A percentile compares a stretch with the other conserved stretches of the same genome.
Evolutionary conservation across 106 monocot genomes (phyloP).

Genomic region (Platanthera zijinensis): DNA sequence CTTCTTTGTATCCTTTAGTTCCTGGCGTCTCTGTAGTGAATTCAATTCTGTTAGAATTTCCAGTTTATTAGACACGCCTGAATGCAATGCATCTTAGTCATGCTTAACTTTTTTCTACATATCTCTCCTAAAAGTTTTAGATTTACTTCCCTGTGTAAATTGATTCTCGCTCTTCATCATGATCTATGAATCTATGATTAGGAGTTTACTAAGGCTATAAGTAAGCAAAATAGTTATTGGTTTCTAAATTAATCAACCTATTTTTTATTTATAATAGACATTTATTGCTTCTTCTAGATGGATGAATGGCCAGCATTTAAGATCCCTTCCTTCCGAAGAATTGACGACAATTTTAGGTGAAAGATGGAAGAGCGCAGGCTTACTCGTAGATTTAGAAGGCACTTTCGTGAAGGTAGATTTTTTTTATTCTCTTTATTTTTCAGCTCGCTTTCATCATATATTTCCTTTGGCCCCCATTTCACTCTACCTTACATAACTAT

Average conservation of each 20-base stretch:
- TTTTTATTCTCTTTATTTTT: not conserved
- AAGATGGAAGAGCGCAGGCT: conserved; percentile 62
- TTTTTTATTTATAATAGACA: not conserved
- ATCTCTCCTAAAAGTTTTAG: not conserved
- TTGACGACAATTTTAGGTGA: conserved; percentile 54
- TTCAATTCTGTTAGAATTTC: not conserved
- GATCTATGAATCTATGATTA: not conserved
- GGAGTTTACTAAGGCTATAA: not conserved
- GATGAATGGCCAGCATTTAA: conserved; percentile 97
- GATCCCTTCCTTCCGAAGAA: conserved; percentile 67
- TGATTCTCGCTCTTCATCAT: not conserved
- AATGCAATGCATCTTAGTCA: not conserved
- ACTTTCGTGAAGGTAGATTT: conserved; percentile 60
- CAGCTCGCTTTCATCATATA: not conserved
- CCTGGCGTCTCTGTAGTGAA: not conserved
- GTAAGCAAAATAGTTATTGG: not conserved
- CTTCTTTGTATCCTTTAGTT: not conserved
- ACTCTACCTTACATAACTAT: not conserved
- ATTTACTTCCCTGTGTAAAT: not conserved
- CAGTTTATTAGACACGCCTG: not conserved
- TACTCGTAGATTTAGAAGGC: conserved; percentile 72
- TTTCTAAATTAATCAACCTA: not conserved
- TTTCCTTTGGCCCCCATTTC: not conserved
- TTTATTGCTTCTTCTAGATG: conserved; percentile 42
- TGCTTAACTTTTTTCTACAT: not conserved